Evolutionary conservation across 257 asterid genomes (phyloP), one percentile per base, ranked within the genome.

Genomic region (Rehmannia glutinosa): DNA sequence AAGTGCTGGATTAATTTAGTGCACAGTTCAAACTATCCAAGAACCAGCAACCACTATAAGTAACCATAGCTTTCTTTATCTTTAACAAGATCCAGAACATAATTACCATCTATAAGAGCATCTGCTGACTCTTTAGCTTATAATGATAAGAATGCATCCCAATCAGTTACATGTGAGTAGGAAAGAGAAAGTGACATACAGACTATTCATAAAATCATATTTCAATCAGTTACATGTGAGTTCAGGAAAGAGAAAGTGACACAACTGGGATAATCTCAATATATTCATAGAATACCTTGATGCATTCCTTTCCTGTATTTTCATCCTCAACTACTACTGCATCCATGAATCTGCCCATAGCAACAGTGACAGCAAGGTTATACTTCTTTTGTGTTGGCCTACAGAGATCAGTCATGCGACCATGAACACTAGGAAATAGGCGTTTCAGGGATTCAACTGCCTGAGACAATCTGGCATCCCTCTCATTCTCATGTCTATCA

Each of bases 291-390:
- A 32, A 46, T 62, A 94, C 99, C 99, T 94, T 91, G 79, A 94
- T 94, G 70, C 99, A 94, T 72, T 94, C 97, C 75, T 94, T 94
- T 71, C 97, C 99, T 1, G 96, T 87, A 36, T 94, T 79, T 74
- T 94, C 99, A 78, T 91, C 95, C 69, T 88, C 97, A 72, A 94
- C 97, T 20, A 94, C 97, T 15, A 94, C 96, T 45, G 99, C 99
- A 76, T 94, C 99, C 99, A 94, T 94, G 81, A 88, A 91, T 84
- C 86, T 88, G 55, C 99, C 99, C 99, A 94, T 94, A 55, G 99
- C 99, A 81, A 94, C 97, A 75, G 99, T 94, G 77, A 94, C 97
- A 64, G 97, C 99, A 78, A 94, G 96, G 73, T 88, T 89, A 75
- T 91, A 94, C 77, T 91, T 94, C 74, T 83, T 87, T 68, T 94